Evolutionary conservation across 345 rosid species (phyloP), one percentile per base, ranked within the genome.

Genomic region (Turnera subulata): DNA sequence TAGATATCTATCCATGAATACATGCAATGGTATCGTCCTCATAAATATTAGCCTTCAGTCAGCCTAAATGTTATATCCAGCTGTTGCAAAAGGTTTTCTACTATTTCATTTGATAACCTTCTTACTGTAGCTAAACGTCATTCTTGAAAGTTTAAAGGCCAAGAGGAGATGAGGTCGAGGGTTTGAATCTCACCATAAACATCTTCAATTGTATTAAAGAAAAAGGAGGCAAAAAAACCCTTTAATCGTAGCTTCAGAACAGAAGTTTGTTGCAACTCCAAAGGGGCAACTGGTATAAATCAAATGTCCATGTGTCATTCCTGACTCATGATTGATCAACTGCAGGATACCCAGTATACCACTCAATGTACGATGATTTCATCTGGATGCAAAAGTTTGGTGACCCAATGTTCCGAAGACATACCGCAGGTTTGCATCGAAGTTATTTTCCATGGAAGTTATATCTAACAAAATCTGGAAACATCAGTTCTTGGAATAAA

Each of bases 351-450:
- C 91, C 96, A 16, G 91, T 83, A 15, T 87, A 90, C 64, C 97
- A 90, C 67, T 87, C 96, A 16, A 81, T 83, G 84, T 90, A 87
- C 18, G 96, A 90, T 61, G 93, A 90, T 64, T 90, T 73, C 52
- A 44, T 74, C 56, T 90, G 96, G 97, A 87, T 85, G 91, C 67
- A 87, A 55, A 83, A 82, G 3, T 87, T 78, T 58, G 97, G 97
- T 13, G 91, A 83, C 52, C 96, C 86, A 6, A 71, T 64, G 77
- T 87, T 90, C 66, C 84, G 63, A 1, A 78, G 95, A 74, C 86
- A 85, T 71, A 75, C 84, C 19, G 95, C 97, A 79, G 86, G 86
- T 81, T 47, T 46, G n/a, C 16, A n/a, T n/a, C n/a, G n/a, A n/a
- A n/a, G n/a, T n/a, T n/a, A n/a, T n/a, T n/a, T n/a, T n/a, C n/a